Evolutionary conservation across 176 grass and related monocot genomes (phyloP).

Genomic region (Puccinellia tenuiflora): DNA sequence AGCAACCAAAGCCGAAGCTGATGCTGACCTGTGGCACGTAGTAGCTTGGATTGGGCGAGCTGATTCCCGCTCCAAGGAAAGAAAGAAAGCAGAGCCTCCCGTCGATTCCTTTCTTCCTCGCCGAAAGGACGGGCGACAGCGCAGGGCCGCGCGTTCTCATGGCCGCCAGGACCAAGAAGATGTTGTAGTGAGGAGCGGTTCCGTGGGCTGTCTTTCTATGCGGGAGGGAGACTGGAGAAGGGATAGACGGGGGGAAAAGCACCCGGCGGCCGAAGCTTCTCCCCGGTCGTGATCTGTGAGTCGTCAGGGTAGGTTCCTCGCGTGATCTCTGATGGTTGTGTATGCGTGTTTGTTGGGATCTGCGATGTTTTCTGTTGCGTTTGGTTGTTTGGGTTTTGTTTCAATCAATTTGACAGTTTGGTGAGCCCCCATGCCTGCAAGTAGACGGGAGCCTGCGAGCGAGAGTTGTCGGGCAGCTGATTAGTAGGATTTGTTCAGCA

Average conservation of each 20-base stretch:
- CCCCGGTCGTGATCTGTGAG: conserved; percentile 5
- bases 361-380: conserved; percentile 4
- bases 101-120: conserved; percentile 43
- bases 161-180: background rate
- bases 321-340: background rate
- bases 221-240: background rate
- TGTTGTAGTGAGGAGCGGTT: conserved; percentile 12
- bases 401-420: background rate
- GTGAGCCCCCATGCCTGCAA: background rate
- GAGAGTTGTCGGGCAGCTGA: background rate
- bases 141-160: conserved; percentile 20
- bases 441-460: background rate
- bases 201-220: conserved; percentile 1
- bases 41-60: conserved; percentile 29
- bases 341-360: conserved; percentile 11
- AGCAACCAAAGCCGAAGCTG: conserved; percentile 12
- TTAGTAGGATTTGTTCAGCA: conserved; percentile 1
- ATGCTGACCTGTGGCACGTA: background rate
- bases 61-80: conserved; percentile 27
- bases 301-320: conserved; percentile 10
- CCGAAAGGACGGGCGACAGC: conserved; percentile 34
- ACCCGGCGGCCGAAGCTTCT: background rate
- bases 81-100: background rate
- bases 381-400: background rate
- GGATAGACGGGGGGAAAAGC: background rate